Evolutionary conservation across 2,329 filamentous ascomycete genomes (phyloP), one percentile per base, ranked within the genome.

Genomic region (Zasmidium cellare): DNA sequence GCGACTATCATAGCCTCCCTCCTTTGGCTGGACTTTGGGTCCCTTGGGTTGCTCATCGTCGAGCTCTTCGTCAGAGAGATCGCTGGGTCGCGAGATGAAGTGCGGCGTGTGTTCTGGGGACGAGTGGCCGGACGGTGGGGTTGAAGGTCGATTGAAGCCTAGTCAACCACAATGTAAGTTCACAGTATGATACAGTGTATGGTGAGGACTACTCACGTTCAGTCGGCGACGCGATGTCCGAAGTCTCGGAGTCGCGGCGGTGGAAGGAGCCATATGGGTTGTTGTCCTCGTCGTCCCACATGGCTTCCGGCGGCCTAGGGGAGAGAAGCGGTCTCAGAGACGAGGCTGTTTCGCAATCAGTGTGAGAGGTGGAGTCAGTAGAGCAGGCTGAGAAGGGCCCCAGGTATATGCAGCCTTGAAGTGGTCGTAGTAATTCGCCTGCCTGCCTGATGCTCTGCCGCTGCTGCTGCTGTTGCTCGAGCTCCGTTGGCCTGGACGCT

Each of bases 211-310:
- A 71, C 70, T 38, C 28, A 71, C 68, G 66, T 22, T 70, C 63
- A 28, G 46, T 65, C 12, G 68, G 67, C 47, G 68, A 67, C 14
- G 67, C 65, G 2, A 70, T 58, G 28, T 88, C 88, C 24, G 88
- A 91, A 47, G 86, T 82, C 73, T 89, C 86, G 61, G 90, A 90
- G 75, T 96, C 90, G 69, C 90, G 87, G 69, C 90, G 89, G 75
- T 94, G 90, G 79, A 96, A 97, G 75, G 91, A 93, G 69, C 92
- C 92, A 72, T 97, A 97, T 3, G 93, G 93, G 75, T 97, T 97
- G 78, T 97, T 97, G 73, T 97, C 91, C 79, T 97, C 93, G 81
- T 97, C 92, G 83, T 97, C 96, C 93, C 93, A 97, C 93, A 97
- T 97, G 67, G 69, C 83, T 74, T 24, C 44, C 18, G 35, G 35